Evolutionary conservation across 345 rosid genomes (phyloP), one percentile per base, ranked within the genome.

Genomic region (Mercurialis annua): DNA sequence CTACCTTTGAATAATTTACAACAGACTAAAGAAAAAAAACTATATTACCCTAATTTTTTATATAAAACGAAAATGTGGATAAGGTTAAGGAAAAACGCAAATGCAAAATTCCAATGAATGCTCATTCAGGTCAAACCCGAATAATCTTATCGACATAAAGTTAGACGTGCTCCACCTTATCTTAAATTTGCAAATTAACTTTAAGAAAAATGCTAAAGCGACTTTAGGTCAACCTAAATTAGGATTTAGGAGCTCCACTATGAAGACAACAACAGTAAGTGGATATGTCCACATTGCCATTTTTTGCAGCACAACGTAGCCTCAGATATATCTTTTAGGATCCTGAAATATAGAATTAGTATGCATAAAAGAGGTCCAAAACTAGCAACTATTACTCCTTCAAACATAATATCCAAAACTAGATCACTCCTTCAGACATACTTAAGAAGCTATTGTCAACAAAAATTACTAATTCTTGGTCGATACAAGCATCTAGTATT

Each of bases 401-500:
- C 5, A 18, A 30, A 17, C 29, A 55, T 6, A 55, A 55, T 2
- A 40, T 55, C 18, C 20, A 30, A 15, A 55, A 53, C 58, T 55
- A 31, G 34, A 54, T 27, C 27, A 54, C 59, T 54, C 34, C 59
- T 52, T 54, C 34, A 54, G 47, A 48, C 27, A 49, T 49, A 20
- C 53, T 60, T 40, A 20, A 12, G 53, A 26, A 30, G 31, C 43
- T n/a, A 60, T 34, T 17, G 26, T 9, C 46, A 69, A 21, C 73
- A 36, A 26, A 34, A 36, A 46, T 29, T 4, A 47, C 52, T 29
- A 50, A 29, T 26, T 51, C 38, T 46, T 17, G 40, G 26, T 43
- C 51, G 59, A 18, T 69, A 49, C 66, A 38, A 67, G 34, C 30
- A 44, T 42, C 53, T 18, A 65, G 16, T 53, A 10, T 65, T 34